Conservation (phyloP, 768 basidiomycete species). For the Sarcodon sp. region DNA sequence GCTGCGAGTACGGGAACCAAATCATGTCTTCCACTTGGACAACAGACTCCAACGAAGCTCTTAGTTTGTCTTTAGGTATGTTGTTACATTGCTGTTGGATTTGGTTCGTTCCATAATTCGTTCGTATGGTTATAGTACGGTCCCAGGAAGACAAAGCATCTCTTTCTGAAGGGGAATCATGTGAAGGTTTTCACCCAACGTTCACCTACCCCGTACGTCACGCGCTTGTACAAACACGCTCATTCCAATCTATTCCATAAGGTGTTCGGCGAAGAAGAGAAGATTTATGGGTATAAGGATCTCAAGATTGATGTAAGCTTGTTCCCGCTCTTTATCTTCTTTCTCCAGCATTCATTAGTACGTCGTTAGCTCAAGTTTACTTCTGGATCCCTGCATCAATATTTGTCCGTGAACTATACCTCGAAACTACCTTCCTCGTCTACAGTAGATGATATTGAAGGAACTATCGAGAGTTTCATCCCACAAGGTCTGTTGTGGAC, state of each 20-base stretch:
- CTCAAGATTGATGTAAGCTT: conserved; percentile 67
- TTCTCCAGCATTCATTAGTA: background rate
- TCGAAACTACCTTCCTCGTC: conserved; percentile 50
- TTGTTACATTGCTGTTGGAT: background rate
- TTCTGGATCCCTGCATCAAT: conserved; percentile 76
- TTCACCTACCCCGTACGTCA: conserved; percentile 86
- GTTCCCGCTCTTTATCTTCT: background rate
- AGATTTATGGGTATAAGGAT: conserved; percentile 87
- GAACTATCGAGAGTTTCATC: conserved; percentile 62
- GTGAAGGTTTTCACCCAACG: conserved; percentile 62
- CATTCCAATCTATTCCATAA: conserved; percentile 15
- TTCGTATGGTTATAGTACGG: conserved; percentile 36
- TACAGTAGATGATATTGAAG: conserved; percentile 82
- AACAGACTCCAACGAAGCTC: conserved; percentile 62
- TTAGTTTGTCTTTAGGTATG: conserved; percentile 65
- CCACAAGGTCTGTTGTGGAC: conserved; percentile 41
- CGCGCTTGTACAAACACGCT: background rate
- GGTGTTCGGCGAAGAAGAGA: conserved; percentile 96
- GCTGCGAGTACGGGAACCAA: too few species aligned
- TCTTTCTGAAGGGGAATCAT: conserved; percentile 43
- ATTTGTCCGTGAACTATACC: conserved; percentile 55
- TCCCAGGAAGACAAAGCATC: conserved; percentile 50
- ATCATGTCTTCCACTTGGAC: conserved; percentile 45
- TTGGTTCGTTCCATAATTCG: conserved; percentile 3
- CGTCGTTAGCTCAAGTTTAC: conserved; percentile 60